Percentiles rank a stretch among this genome's conserved stretches.
Conservation (phyloP, 306 rosid genomes). For the Acacia crassicarpa region DNA sequence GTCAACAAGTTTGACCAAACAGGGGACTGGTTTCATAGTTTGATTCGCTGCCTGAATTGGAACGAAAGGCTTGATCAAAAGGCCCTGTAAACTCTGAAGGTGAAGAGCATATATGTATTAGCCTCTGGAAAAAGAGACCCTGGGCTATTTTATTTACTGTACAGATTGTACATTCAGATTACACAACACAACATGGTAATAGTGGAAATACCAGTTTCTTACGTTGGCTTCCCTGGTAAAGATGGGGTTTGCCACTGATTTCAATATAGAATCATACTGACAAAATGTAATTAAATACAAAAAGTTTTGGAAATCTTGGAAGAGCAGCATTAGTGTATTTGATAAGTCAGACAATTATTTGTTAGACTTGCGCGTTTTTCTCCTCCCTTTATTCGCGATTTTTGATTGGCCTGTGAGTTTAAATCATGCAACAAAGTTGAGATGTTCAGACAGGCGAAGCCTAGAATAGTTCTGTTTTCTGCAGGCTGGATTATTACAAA, state of each 20-base stretch:
- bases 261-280: conserved; percentile 3
- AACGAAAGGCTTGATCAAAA: conserved; percentile 95
- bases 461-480: background rate
- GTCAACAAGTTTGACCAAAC: conserved; percentile 98
- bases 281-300: conserved; percentile 17
- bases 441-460: background rate
- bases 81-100: conserved; percentile 64
- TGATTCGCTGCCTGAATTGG: conserved; percentile 98
- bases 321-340: conserved; percentile 14
- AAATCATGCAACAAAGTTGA: background rate
- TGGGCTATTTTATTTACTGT: conserved; percentile 43
- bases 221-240: conserved; percentile 31
- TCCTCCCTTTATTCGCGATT: background rate
- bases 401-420: background rate
- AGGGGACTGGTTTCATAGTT: conserved; percentile 98
- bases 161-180: conserved; percentile 39
- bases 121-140: conserved; percentile 18
- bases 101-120: conserved; percentile 19
- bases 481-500: conserved; percentile 1
- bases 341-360: conserved; percentile 16
- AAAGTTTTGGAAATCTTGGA: conserved; percentile 27
- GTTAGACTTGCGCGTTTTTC: background rate
- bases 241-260: conserved; percentile 24
- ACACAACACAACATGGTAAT: conserved; percentile 21
- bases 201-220: conserved; percentile 34